phyloP scores from a whole-genome alignment of 441 rosid species.

The Gossypium gossypioides region DNA sequence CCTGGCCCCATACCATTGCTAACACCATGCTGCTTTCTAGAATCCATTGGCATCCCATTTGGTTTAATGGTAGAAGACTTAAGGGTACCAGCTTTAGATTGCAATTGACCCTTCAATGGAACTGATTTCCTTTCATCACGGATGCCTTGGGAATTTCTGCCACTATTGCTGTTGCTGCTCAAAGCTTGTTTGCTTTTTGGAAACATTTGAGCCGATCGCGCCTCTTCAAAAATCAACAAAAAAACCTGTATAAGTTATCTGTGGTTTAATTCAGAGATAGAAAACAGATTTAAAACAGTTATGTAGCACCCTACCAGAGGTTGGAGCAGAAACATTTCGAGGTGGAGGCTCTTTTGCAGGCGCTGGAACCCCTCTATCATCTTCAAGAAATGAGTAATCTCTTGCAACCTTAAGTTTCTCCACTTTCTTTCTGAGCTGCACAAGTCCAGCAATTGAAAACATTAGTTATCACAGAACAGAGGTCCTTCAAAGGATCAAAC shows the following conservation, averaged over 20 bases:
- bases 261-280: conserved; percentile 21
- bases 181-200: conserved; percentile 42
- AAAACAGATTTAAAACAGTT: conserved; percentile 15
- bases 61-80: conserved; percentile 33
- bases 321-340: conserved; percentile 31
- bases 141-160: not conserved
- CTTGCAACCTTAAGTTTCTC: conserved; percentile 60
- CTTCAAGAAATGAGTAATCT: conserved; percentile 83
- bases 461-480: conserved; percentile 4
- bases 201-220: conserved; percentile 38
- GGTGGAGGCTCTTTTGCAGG: conserved; percentile 37
- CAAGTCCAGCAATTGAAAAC: conserved; percentile 5
- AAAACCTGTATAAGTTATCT: conserved; percentile 54
- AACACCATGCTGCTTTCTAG: conserved; percentile 44
- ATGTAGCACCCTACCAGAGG: conserved; percentile 46
- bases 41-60: conserved; percentile 23
- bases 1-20: conserved; percentile 56
- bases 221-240: conserved; percentile 77
- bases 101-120: conserved; percentile 35
- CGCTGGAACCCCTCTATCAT: conserved; percentile 60
- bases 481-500: not conserved
- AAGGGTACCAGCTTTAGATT: conserved; percentile 30
- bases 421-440: conserved; percentile 50
- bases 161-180: conserved; percentile 27
- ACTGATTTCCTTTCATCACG: conserved; percentile 20